Evolutionary conservation across 2,329 filamentous ascomycete species (phyloP), one percentile per base, ranked within the genome.

Genomic region (Phyllosticta citrichinensis): DNA sequence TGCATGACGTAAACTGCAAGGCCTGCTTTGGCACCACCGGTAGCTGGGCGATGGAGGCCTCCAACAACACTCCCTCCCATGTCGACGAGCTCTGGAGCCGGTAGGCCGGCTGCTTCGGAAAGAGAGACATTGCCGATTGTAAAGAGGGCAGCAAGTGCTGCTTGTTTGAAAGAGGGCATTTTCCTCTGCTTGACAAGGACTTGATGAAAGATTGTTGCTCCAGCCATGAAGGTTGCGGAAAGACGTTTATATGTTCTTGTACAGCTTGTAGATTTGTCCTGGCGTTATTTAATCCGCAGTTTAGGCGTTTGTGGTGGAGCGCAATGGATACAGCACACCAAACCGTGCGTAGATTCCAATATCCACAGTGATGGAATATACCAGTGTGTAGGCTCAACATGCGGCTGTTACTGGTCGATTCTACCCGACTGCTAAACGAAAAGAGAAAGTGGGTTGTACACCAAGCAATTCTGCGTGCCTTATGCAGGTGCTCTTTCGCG

Each of bases 1-100:
- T 59, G 57, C 51, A 59, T 59, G 19, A 58, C 56, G 30, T 24
- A 27, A n/a, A 57, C 25, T 24, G 35, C 56, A 10, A 51, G 40
- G 2, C 20, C 56, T 8, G 56, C 56, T 19, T 57, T 51, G 11
- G 56, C 19, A 19, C 35, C 40, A 22, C 22, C 35, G 6, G 33
- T n/a, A 5, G 22, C 40, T 25, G 56, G 56, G 9, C 56, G 56
- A 33, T 25, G 24, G 17, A 57, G 40, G 6, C 30, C 56, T 24
- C 56, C 56, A 10, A 57, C 56, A 4, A 51, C 35, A 10, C 51
- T n/a, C 10, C 35, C 33, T 22, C 35, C 24, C 35, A 24, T 14
- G 1, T 25, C 22, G 11, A 27, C 35, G 9, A 57, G 35, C n/a
- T 57, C 35, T 17, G 30, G 22, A 27, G 55, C 30, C 14, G 10